Evolutionary conservation across 495 filamentous ascomycete species (phyloP).

Genomic region (Evernia prunastri): DNA sequence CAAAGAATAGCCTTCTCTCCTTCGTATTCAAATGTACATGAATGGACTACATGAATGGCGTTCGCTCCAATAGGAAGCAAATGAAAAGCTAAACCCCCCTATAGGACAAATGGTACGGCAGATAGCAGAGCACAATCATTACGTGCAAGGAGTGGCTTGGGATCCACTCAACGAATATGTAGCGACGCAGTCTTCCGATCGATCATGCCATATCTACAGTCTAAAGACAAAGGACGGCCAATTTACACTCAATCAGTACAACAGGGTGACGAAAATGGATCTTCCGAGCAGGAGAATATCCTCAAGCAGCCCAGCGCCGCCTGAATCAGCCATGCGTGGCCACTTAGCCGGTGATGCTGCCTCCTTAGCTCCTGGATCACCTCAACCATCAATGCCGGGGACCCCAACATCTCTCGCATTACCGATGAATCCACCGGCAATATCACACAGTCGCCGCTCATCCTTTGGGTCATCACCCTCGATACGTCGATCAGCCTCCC

Average conservation of each 20-base stretch:
- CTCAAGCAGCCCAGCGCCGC: constrained; percentile 87
- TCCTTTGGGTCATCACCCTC: constrained; percentile 89
- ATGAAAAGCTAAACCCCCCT: constrained; percentile 16
- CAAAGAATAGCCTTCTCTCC: background rate
- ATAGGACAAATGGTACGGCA: constrained; percentile 84
- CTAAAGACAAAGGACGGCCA: constrained; percentile 95
- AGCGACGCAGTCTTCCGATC: constrained; percentile 95
- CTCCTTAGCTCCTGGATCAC: constrained; percentile 62
- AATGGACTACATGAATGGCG: background rate
- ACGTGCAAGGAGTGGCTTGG: constrained; percentile 98
- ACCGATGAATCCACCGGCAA: constrained; percentile 94
- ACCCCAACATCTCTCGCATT: constrained; percentile 83
- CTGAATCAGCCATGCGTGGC: constrained; percentile 56
- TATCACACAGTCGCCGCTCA: constrained; percentile 85
- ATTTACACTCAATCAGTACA: constrained; percentile 75
- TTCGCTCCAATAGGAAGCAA: constrained; percentile 4
- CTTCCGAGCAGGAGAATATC: constrained; percentile 82
- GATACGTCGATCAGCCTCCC: constrained; percentile 81
- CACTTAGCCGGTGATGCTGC: constrained; percentile 53
- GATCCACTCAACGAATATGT: constrained; percentile 97
- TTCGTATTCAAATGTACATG: background rate
- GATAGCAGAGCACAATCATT: constrained; percentile 98
- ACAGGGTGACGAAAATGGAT: constrained; percentile 79
- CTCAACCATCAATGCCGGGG: constrained; percentile 86
- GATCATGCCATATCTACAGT: constrained; percentile 94